Conservation (phyloP, 768 basidiomycete genomes). For the Holtermannia corniformis region DNA sequence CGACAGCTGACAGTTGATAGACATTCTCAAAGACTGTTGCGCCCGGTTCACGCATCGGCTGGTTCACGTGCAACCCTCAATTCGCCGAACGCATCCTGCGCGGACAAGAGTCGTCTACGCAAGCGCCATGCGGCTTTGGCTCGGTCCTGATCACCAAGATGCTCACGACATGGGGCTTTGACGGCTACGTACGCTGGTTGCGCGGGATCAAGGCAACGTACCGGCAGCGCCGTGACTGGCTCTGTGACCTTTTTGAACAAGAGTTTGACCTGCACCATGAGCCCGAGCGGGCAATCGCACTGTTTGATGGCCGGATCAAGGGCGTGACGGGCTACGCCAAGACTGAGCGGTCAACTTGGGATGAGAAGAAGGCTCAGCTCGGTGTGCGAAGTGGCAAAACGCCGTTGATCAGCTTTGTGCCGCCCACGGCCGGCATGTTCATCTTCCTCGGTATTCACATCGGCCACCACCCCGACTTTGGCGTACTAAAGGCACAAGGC, state of each 20-base stretch:
- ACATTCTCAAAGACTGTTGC: slow-evolving; percentile 54
- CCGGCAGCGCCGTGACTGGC: slow-evolving; percentile 39
- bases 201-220: slow-evolving; percentile 49
- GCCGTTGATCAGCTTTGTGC: slow-evolving; percentile 57
- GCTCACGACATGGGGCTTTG: slow-evolving; percentile 56
- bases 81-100: slow-evolving; percentile 69
- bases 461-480: slow-evolving; percentile 49
- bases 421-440: slow-evolving; percentile 75
- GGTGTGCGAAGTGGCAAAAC: slow-evolving; percentile 21
- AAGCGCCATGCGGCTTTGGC: slow-evolving; percentile 61
- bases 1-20: slow-evolving; percentile 2
- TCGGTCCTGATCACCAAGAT: slow-evolving; percentile 54
- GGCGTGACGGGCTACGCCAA: slow-evolving; percentile 48
- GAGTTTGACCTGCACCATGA: slow-evolving; percentile 50
- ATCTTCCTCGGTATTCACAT: slow-evolving; percentile 58
- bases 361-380: slow-evolving; percentile 44
- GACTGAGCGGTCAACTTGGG: slow-evolving; percentile 35
- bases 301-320: slow-evolving; percentile 35
- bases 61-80: slow-evolving; percentile 64
- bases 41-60: slow-evolving; percentile 68
- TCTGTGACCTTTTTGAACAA: slow-evolving; percentile 54
- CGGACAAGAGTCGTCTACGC: slow-evolving; percentile 58
- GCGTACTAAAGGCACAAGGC: slow-evolving; percentile 15
- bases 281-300: slow-evolving; percentile 33
- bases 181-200: slow-evolving; percentile 70